Conservation (phyloP, 192 early-diverging fungal species). For the Coemansia pectinata region DNA sequence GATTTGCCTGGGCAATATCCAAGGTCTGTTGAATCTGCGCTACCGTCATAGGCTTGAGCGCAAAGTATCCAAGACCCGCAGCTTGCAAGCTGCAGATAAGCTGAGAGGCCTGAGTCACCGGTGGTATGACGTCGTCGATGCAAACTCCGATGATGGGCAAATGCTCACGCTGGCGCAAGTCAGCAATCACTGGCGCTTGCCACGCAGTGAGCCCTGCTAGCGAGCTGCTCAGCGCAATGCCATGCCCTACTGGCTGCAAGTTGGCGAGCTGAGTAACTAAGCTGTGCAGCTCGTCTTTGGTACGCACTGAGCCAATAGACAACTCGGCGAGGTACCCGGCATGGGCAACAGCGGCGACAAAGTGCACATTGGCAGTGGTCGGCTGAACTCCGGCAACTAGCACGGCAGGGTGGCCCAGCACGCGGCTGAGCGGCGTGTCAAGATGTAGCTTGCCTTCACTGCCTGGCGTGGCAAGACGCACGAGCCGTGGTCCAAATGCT, state of each 20-base stretch:
- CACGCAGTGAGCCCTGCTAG: constrained; percentile 76
- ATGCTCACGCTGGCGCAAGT: constrained; percentile 76
- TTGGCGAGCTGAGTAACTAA: constrained; percentile 75
- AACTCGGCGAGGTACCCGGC: constrained; percentile 94
- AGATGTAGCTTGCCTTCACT: constrained; percentile 62
- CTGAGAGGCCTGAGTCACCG: constrained; percentile 69
- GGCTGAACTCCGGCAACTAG: constrained; percentile 91
- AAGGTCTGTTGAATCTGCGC: constrained; percentile 78
- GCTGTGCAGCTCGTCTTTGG: constrained; percentile 65
- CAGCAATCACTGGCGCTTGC: constrained; percentile 71
- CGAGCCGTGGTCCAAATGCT: constrained; percentile 77
- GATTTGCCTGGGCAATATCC: constrained; percentile 75
- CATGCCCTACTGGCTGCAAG: constrained; percentile 73
- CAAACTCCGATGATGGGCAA: constrained; percentile 87
- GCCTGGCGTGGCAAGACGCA: constrained; percentile 36
- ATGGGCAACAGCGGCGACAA: constrained; percentile 85
- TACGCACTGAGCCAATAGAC: constrained; percentile 80
- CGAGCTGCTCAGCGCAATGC: constrained; percentile 85
- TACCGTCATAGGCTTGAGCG: constrained; percentile 80
- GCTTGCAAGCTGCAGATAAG: constrained; percentile 68
- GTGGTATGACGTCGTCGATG: constrained; percentile 78
- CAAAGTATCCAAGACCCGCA: constrained; percentile 77
- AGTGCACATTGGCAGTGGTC: constrained; percentile 71
- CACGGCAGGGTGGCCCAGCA: constrained; percentile 83
- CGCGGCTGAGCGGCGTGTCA: constrained; percentile 80